Percentiles rank a stretch among this genome's conserved stretches.
phyloP scores from a whole-genome alignment of 2,329 filamentous ascomycete species.

The Cordyceps fumosorosea region DNA sequence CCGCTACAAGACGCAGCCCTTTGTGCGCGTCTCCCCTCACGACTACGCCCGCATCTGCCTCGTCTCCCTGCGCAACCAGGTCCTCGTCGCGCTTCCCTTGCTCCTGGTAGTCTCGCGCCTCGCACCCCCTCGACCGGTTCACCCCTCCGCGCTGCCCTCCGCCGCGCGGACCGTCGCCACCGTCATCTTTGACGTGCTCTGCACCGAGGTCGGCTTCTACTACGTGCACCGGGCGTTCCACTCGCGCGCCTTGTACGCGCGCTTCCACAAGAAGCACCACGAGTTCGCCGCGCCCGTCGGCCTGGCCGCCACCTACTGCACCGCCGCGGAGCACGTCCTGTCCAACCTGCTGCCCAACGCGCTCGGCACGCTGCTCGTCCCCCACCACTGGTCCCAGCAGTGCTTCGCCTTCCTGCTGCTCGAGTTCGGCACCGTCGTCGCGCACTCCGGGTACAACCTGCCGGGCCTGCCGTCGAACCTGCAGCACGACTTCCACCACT shows the following conservation, averaged over 20 bases:
- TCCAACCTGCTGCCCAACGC: conserved; percentile 42
- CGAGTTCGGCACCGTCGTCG: conserved; percentile 16
- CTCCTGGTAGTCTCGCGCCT: not conserved
- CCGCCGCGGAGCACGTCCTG: conserved; percentile 43
- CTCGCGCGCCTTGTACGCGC: conserved; percentile 34
- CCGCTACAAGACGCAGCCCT: conserved; percentile 44
- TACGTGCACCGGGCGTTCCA: conserved; percentile 45
- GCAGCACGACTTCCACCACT: conserved; percentile 18
- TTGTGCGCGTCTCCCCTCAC: conserved; percentile 20
- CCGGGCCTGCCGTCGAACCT: conserved; percentile 14
- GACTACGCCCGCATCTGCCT: conserved; percentile 15
- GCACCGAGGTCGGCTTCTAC: conserved; percentile 41
- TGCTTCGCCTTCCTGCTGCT: conserved; percentile 16
- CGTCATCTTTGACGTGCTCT: conserved; percentile 14
- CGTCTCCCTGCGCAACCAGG: conserved; percentile 39
- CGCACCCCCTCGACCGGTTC: not conserved
- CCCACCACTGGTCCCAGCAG: conserved; percentile 17
- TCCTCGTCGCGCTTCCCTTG: conserved; percentile 22
- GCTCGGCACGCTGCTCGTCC: conserved; percentile 20
- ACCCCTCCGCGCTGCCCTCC: conserved; percentile 9
- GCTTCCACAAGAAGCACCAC: conserved; percentile 47
- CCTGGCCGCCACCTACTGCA: conserved; percentile 44
- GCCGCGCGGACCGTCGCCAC: conserved; percentile 11
- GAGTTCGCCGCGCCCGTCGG: conserved; percentile 44
- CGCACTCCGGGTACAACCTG: conserved; percentile 16